Evolutionary conservation across 805 yeast genomes (phyloP), one percentile per base, ranked within the genome.

Genomic region (Candida piceae): DNA sequence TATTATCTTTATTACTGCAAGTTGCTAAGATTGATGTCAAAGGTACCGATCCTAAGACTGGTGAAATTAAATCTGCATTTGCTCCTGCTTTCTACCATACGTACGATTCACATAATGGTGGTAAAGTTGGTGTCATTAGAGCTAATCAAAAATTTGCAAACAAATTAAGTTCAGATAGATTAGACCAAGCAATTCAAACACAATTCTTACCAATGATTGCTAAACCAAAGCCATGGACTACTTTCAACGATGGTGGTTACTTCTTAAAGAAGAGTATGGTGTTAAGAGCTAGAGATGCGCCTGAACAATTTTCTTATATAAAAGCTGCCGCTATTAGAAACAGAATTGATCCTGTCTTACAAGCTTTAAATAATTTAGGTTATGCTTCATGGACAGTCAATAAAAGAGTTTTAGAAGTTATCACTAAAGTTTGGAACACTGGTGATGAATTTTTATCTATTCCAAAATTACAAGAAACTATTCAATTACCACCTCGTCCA

Each of bases 11-110:
- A 48, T 61, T 93, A 38, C 68, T 90, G 52, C 84, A 84, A 47
- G 86, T 83, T 17, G 95, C 97, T 3, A 83, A 78, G 50, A 82
- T 90, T 10, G 72, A 78, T 17, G 96, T 89, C 3, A 67, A 70
- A 25, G 96, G 89, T 31, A 69, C 63, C 1, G 96, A 90, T 55
- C 97, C 97, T 2, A 68, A 76, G 2, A 80, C 95, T 0, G 82
- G 84, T 9, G 62, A 76, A 35, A 57, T 57, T 1, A 81, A 84
- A n/a, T 61, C 62, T 22, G 94, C 89, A 16, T 66, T 72, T 27
- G 90, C 88, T 7, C 96, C 97, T 2, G 97, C 97, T 1, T 84
- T 93, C 52, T 80, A 78, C 42, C 97, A 93, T 54, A 75, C 87
- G 4, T 89, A 85, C 59, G 94, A 86, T 59, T 87, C 81, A 51